Base-by-base conservation (phyloP, 177 flowering plant species). In the Vitis hybrid region DNA sequence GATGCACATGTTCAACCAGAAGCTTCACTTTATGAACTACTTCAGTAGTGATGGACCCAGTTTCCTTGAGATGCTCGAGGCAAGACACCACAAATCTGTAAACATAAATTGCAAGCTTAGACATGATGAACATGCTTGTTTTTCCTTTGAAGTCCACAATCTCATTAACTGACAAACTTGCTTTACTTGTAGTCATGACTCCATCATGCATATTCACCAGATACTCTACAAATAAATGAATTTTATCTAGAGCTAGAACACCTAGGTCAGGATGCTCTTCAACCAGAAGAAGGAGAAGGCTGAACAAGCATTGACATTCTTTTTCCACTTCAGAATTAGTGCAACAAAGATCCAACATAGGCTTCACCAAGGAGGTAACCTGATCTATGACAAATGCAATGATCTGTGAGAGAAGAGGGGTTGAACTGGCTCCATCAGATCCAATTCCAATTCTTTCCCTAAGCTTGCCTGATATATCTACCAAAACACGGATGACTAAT, bases 21-120 rank as follows among this genome's bases (percentile, higher is more conserved):
- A 73, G 77, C 79, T 83, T 82, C 73, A 86, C 70, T 68, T 69
- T 81, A 11, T 77, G 72, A 77, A 75, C 73, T 58, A 86, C 58
- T 74, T 81, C 70, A 11, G 53, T 13, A 68, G 79, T 78, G 62
- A 84, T 59, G 14, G 74, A 67, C 62, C 75, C 75, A 59, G 67
- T 73, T 57, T 78, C 82, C 75, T 78, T 70, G 22, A 88, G 82
- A 75, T 20, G 76, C 75, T 84, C 86, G 64, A 89, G 78, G 77
- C 77, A 88, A 64, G 60, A 73, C 10, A 71, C 74, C 51, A 87
- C 11, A 72, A 90, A 82, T 76, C 69, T 79, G 67, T 82, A 80
- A 12, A 86, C 18, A 75, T 62, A 72, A 60, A 57, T 47, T 50
- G 79, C 59, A 76, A 91, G 71, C 76, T 83, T 84, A 31, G 77